Evolutionary conservation across 805 yeast genomes (phyloP), one percentile per base, ranked within the genome.

Genomic region (Ogataea ramenticola): DNA sequence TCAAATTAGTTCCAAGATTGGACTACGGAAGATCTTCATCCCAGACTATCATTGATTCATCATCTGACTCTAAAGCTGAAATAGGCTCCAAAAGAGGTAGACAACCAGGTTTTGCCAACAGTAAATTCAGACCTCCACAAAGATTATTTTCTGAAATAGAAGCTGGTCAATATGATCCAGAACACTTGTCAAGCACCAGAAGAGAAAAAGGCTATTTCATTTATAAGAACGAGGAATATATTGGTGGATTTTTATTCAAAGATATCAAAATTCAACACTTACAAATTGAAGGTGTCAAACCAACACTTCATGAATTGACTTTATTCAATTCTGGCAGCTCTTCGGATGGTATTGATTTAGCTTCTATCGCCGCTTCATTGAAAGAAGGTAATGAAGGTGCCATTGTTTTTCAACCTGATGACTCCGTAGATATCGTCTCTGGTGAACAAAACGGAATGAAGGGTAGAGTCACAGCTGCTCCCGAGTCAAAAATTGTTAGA

Each of bases 391-490:
- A 77, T 43, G 74, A 74, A 32, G 70, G 76, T 20, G 66, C 74
- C 26, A 71, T 79, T 30, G 65, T 73, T 3, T 91, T 90, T 69
- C 96, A 88, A 62, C 87, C 95, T 6, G 97, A 96, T 52, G 99
- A 93, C 62, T 77, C 86, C 53, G 96, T 93, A 40, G 96, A 90
- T 65, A 86, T 93, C 40, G 74, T 86, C 42, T 79, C 80, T 50
- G 99, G 99, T 60, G 99, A 93, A 66, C 97, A 90, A 66, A 80
- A 90, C 39, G 95, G 91, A 47, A 78, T 95, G 47, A 74, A 76
- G 43, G 99, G 97, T 65, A 74, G 75, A 42, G 95, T 91, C 42
- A 66, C 77, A 9, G 74, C 84, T 22, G 77, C 89, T 2, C 72
- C 79, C 3, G 77, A 77, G 15, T 69, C 73, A 44, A 72, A 69